Conservation (phyloP, 495 filamentous ascomycete species). For the Penicillium ucsense region DNA sequence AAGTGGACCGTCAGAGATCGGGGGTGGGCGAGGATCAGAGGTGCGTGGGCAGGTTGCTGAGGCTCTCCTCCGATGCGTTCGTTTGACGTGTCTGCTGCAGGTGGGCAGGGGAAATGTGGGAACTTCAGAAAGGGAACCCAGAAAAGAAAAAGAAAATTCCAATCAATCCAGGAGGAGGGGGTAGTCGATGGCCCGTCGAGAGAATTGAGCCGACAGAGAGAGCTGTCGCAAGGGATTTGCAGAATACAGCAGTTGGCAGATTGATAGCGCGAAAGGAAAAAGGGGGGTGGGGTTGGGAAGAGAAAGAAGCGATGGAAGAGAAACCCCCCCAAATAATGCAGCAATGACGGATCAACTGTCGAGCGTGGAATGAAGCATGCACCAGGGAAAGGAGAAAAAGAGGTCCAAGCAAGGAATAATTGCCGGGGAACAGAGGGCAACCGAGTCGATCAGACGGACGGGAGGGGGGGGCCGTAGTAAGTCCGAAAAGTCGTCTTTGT, state of each 20-base stretch:
- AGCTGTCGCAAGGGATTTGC: slow-evolving; percentile 9
- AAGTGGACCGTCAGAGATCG: too few relatives aligned
- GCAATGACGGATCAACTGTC: not conserved
- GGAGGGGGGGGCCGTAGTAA: not conserved
- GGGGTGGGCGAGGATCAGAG: too few relatives aligned
- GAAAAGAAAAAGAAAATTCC: slow-evolving; percentile 1
- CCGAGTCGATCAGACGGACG: slow-evolving; percentile 4
- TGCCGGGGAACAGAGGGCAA: not conserved
- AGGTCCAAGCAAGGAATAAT: too few relatives aligned
- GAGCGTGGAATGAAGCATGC: slow-evolving; percentile 1
- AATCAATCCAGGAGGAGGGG: slow-evolving; percentile 10
- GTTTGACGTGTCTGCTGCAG: slow-evolving; percentile 19
- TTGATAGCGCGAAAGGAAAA: too few relatives aligned
- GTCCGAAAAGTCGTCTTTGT: not conserved
- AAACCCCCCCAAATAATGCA: not conserved
- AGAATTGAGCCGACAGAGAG: not conserved
- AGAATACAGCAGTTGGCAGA: too few relatives aligned
- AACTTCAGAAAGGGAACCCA: too few relatives aligned
- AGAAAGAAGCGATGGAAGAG: too few relatives aligned
- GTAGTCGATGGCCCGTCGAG: not conserved
- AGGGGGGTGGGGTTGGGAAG: too few relatives aligned
- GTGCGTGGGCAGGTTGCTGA: not conserved
- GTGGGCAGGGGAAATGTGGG: slow-evolving; percentile 1
- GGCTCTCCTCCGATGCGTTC: not conserved
- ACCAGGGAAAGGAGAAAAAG: too few relatives aligned